These are phyloP conservation scores for Hypoxylon sp. DNA, from an alignment of 2,329 filamentous ascomycete species.

Conservation along the genomic window DNA sequence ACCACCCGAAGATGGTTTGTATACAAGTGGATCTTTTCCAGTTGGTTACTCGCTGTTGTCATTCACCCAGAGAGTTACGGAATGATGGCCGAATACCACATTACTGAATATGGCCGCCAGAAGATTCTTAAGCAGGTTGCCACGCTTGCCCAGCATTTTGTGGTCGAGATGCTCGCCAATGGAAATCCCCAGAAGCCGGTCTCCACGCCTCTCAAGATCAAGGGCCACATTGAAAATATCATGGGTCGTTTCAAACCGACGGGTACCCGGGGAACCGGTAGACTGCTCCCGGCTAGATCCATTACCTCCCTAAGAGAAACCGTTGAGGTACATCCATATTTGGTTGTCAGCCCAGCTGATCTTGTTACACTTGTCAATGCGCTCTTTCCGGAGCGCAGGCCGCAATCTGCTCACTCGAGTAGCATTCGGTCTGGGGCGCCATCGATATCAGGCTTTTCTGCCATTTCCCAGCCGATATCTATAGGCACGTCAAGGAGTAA, in stretches of 20 bases:
- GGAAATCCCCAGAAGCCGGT: slow-evolving; percentile 69
- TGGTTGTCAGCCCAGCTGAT: slow-evolving; percentile 85
- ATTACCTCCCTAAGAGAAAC: slow-evolving; percentile 82
- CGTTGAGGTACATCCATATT: slow-evolving; percentile 82
- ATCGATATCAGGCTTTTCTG: slow-evolving; percentile 77
- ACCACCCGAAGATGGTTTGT: slow-evolving; percentile 87
- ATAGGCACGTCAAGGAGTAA: slow-evolving; percentile 70
- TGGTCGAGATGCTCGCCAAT: slow-evolving; percentile 82
- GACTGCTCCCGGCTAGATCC: slow-evolving; percentile 78
- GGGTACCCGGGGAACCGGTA: slow-evolving; percentile 66
- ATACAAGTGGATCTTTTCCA: slow-evolving; percentile 92
- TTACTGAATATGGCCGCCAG: slow-evolving; percentile 90
- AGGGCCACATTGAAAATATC: slow-evolving; percentile 79
- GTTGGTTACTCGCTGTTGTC: slow-evolving; percentile 86
- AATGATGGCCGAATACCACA: slow-evolving; percentile 90
- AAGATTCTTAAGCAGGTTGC: slow-evolving; percentile 85
- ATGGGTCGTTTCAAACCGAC: slow-evolving; percentile 73
- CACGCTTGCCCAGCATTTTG: slow-evolving; percentile 82
- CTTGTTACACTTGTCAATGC: slow-evolving; percentile 85
- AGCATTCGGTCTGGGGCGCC: slow-evolving; percentile 76
- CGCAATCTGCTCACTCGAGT: slow-evolving; percentile 73
- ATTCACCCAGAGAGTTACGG: slow-evolving; percentile 88
- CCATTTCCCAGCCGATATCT: slow-evolving; percentile 76
- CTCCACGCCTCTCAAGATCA: slow-evolving; percentile 74
- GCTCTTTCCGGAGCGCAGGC: slow-evolving; percentile 82